phyloP scores from a whole-genome alignment of 805 yeast genomes.

The Lipomyces anomalus region DNA sequence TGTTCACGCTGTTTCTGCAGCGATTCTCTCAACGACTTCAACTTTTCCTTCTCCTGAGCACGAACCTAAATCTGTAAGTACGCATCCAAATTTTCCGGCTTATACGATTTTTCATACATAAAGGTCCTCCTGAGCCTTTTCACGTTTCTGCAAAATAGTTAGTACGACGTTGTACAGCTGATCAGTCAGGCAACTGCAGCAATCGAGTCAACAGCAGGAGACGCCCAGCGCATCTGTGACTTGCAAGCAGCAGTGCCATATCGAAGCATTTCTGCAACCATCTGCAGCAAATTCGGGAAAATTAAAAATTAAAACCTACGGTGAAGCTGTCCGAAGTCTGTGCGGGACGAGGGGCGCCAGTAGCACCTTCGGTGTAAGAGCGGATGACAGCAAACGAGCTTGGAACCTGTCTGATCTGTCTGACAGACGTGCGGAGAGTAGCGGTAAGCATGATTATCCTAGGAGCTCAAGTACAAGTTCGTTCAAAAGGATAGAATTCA shows the following conservation, averaged over 20 bases:
- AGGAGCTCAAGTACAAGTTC: too few relatives aligned
- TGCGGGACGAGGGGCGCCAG: constrained; percentile 53
- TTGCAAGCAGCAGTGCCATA: background rate
- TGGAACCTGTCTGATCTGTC: too few relatives aligned
- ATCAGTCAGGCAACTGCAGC: background rate
- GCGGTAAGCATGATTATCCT: too few relatives aligned
- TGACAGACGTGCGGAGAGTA: too few relatives aligned
- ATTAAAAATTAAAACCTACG: constrained; percentile 3
- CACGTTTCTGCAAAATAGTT: constrained; percentile 58
- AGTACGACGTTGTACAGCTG: constrained; percentile 5
- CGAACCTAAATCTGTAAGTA: constrained; percentile 38
- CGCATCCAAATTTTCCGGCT: background rate
- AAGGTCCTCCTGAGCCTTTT: constrained; percentile 82
- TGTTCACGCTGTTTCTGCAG: constrained; percentile 55
- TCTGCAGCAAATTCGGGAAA: background rate
- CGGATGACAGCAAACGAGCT: too few relatives aligned
- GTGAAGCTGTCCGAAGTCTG: constrained; percentile 53
- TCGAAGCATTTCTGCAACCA: background rate
- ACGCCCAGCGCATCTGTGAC: background rate
- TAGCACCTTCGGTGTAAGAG: constrained; percentile 51
- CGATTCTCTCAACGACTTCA: constrained; percentile 67
- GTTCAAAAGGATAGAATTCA: too few relatives aligned
- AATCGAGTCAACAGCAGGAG: background rate
- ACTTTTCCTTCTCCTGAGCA: constrained; percentile 85
- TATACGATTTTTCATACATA: constrained; percentile 9